Conservation (phyloP, 768 basidiomycete species). For the Rhodocollybia butyracea region DNA sequence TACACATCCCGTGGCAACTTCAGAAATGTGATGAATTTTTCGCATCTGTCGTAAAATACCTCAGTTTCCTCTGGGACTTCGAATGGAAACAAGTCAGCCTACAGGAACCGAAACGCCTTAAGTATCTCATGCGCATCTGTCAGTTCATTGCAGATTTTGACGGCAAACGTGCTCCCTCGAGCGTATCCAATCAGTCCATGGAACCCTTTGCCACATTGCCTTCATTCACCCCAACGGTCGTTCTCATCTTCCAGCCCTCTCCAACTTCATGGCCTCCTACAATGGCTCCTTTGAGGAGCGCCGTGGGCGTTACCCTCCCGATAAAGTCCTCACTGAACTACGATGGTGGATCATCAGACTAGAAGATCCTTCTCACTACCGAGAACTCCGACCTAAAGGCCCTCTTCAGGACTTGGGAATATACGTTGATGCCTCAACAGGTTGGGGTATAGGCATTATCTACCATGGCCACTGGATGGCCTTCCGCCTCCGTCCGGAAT, state of each 20-base stretch:
- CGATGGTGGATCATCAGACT: conserved; percentile 27
- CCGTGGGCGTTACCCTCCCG: conserved; percentile 14
- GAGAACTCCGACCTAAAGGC: conserved; percentile 12
- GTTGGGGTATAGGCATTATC: conserved; percentile 36
- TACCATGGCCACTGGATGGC: conserved; percentile 25
- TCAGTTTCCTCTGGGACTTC: conserved; percentile 30
- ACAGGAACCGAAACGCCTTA: conserved; percentile 21
- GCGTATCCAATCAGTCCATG: conserved; percentile 20
- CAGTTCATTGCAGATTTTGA: conserved; percentile 11
- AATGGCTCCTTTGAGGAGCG: not conserved
- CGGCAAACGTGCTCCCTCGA: not conserved
- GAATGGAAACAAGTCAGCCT: conserved; percentile 17
- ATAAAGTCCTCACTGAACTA: conserved; percentile 22
- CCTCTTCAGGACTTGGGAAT: conserved; percentile 15
- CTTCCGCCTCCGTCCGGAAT: conserved; percentile 15
- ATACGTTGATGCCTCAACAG: conserved; percentile 35
- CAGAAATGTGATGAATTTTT: conserved; percentile 24
- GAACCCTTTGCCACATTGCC: conserved; percentile 29
- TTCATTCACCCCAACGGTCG: conserved; percentile 26
- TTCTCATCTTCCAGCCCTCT: conserved; percentile 23
- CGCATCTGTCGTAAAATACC: conserved; percentile 14
- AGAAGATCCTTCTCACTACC: not conserved
- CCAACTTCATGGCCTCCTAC: conserved; percentile 22
- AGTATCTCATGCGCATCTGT: conserved; percentile 16
- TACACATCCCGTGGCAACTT: conserved; percentile 23